Conservation (phyloP, 257 asterid species). For the Paraleonurus japonicus region DNA sequence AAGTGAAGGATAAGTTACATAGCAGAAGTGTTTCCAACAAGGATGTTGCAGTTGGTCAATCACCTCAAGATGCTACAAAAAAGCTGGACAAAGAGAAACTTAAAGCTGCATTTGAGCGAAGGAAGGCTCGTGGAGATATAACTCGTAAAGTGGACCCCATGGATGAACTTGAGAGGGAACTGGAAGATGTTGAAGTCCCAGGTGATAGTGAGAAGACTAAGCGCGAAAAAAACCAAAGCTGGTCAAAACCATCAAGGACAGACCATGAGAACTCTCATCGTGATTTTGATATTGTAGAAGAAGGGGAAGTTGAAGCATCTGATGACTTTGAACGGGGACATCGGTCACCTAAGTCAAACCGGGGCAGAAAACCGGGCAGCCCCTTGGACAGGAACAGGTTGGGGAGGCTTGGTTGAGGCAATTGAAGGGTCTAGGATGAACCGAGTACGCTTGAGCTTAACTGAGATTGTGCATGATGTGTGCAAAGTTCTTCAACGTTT, state of each 20-base stretch:
- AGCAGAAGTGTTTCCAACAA: slow-evolving; percentile 33
- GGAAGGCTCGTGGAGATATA: slow-evolving; percentile 69
- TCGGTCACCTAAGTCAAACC: slow-evolving; percentile 53
- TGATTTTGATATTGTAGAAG: slow-evolving; percentile 63
- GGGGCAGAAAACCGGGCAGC: slow-evolving; percentile 59
- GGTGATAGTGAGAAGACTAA: slow-evolving; percentile 52
- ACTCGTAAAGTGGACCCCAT: slow-evolving; percentile 48
- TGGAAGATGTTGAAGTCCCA: slow-evolving; percentile 72
- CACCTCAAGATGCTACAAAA: slow-evolving; percentile 48
- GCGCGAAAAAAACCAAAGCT: slow-evolving; percentile 42
- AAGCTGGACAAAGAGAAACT: slow-evolving; percentile 70
- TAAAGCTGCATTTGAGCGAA: slow-evolving; percentile 71
- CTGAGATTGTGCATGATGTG: not conserved
- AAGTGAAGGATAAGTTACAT: slow-evolving; percentile 47
- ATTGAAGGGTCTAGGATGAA: not conserved
- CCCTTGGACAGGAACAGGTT: slow-evolving; percentile 43
- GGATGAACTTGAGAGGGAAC: slow-evolving; percentile 84
- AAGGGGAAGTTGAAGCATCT: slow-evolving; percentile 70
- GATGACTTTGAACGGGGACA: slow-evolving; percentile 46
- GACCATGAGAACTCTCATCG: slow-evolving; percentile 19
- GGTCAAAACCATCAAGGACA: slow-evolving; percentile 43
- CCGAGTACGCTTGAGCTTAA: not conserved
- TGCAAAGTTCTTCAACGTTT: not conserved
- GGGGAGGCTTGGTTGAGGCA: not conserved
- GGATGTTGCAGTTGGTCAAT: slow-evolving; percentile 44